Evolutionary conservation across 2,329 filamentous ascomycete genomes (phyloP).

Genomic region (Seiridium cupressi): DNA sequence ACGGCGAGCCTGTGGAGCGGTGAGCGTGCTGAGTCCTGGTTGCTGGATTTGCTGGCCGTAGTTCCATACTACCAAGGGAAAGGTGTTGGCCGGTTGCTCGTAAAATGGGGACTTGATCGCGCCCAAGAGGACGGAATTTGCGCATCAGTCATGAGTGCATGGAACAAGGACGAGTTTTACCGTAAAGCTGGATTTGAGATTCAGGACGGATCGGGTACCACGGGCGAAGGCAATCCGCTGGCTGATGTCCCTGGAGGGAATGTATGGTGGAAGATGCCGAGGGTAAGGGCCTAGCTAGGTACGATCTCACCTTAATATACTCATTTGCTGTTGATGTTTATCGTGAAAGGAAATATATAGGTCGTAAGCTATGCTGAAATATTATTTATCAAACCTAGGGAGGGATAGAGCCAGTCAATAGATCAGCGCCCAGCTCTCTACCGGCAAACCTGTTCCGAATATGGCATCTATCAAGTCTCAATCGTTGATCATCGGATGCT

Average conservation of each 20-base stretch:
- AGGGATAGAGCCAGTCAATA: too few relatives aligned
- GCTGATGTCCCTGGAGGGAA: not conserved
- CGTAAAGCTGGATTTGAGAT: not conserved
- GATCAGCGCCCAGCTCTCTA: too few relatives aligned
- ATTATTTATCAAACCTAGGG: too few relatives aligned
- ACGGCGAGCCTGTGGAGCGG: constrained; percentile 24
- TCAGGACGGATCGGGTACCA: not conserved
- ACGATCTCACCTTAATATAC: too few relatives aligned
- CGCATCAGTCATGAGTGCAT: constrained; percentile 35
- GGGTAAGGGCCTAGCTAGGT: too few relatives aligned
- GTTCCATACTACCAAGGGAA: constrained; percentile 36
- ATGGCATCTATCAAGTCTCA: too few relatives aligned
- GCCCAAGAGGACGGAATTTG: constrained; percentile 33
- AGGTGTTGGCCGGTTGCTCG: constrained; percentile 34
- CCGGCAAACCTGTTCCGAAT: too few relatives aligned
- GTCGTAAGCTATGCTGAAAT: too few relatives aligned
- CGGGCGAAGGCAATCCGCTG: constrained; percentile 1
- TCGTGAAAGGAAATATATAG: too few relatives aligned
- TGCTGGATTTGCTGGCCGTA: constrained; percentile 34
- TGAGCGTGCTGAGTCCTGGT: constrained; percentile 32
- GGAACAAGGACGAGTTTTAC: constrained; percentile 39
- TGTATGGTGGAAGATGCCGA: constrained; percentile 3
- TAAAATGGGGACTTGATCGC: constrained; percentile 37
- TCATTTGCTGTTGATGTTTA: too few relatives aligned
- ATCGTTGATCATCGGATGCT: too few relatives aligned